Evolutionary conservation across 2,329 filamentous ascomycete genomes (phyloP), one percentile per base, ranked within the genome.

Genomic region (Moelleriella libera): DNA sequence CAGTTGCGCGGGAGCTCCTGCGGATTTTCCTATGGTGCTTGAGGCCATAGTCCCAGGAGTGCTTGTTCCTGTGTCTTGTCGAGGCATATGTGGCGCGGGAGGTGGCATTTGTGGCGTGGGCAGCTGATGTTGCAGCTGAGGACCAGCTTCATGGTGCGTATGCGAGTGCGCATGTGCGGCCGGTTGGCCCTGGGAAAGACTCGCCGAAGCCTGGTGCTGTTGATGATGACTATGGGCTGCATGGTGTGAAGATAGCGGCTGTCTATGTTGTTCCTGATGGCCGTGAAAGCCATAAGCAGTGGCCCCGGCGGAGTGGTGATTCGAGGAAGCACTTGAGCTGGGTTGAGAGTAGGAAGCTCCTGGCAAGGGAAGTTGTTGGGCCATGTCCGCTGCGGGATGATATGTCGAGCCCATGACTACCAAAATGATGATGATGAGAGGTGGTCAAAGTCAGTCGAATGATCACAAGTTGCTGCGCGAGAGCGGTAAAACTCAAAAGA

Each of bases 371-470:
- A 59, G 53, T 46, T 58, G 59, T 53, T 63, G 62, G 42, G 60
- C 55, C 57, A 60, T 57, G 47, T 62, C 57, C 34, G 47, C 21
- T 46, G 60, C 49, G 39, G 52, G 56, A 43, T 55, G 57, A 49
- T 63, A 63, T 51, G 54, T 49, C 32, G 57, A 57, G 49, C 61
- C 62, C 61, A 63, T 63, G 50, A 45, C 46, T 39, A 6, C 21
- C 34, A 9, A 34, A 39, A 34, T 30, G 40, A 14, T 39, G 34
- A 12, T 12, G 34, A 39, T 8, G 9, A 8, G 12, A 39, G 8
- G 34, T 9, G 21, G 3, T 21, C 21, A 21, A 3, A 21, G 21
- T 21, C 21, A 21, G 3, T 21, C 21, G 21, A 21, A 21, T 21
- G 21, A 21, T 21, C 21, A 21, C 21, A 21, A 3, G 21, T 21